Evolutionary conservation across 179 eudicot genomes (phyloP).

Genomic region (Beta macrorhiza): DNA sequence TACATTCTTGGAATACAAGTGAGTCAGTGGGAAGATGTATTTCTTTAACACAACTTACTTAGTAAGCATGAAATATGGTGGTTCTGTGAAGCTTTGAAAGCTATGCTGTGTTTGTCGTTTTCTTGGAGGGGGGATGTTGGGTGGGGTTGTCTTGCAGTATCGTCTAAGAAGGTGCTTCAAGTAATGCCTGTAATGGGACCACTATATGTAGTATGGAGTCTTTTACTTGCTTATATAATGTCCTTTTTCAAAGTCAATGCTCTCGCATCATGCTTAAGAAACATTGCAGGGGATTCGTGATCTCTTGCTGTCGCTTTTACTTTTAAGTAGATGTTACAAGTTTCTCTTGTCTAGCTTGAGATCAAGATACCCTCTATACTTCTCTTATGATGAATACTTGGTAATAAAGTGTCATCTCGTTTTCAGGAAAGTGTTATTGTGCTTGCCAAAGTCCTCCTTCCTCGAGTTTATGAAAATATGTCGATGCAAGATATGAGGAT

Average conservation of each 20-base stretch:
- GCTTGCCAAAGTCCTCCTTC: slow-evolving; percentile 76
- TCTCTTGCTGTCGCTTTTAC: neutral
- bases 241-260: neutral
- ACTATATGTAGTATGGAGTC: neutral
- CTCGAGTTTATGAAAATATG: slow-evolving; percentile 68
- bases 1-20: neutral
- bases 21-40: neutral
- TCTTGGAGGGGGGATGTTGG: neutral
- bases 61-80: neutral
- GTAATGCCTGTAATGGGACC: neutral
- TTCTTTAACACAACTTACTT: neutral
- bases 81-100: neutral
- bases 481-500: slow-evolving; percentile 79
- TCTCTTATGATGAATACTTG: neutral
- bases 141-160: too few species aligned
- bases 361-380: neutral
- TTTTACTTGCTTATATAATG: neutral
- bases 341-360: neutral
- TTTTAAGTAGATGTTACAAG: neutral
- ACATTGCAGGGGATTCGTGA: neutral
- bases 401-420: slow-evolving; percentile 7
- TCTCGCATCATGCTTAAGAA: neutral
- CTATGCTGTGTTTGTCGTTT: neutral
- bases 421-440: slow-evolving; percentile 77
- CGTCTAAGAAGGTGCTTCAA: too few species aligned